These are phyloP conservation scores for Aechmea fasciata DNA, from an alignment of 176 grass and related monocot species.

Conservation along the genomic window DNA sequence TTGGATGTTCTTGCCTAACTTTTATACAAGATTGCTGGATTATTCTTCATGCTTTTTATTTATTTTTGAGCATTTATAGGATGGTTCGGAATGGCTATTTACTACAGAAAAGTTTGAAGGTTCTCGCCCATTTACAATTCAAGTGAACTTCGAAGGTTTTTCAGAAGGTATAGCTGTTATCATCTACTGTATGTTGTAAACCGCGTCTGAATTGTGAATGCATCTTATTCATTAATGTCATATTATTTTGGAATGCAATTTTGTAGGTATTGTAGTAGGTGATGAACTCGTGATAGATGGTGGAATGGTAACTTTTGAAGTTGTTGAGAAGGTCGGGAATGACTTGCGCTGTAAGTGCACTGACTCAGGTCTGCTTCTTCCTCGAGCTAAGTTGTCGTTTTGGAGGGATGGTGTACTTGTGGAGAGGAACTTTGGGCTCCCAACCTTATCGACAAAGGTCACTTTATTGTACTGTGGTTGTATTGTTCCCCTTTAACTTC, in stretches of 20 bases:
- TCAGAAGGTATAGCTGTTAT: slow-evolving; percentile 28
- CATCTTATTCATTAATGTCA: neutral
- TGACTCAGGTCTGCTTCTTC: slow-evolving; percentile 57
- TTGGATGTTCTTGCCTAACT: too few relatives aligned
- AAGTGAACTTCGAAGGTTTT: slow-evolving; percentile 44
- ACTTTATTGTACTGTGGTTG: neutral
- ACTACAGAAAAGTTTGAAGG: slow-evolving; percentile 29
- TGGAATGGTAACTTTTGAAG: slow-evolving; percentile 66
- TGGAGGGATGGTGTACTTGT: slow-evolving; percentile 55
- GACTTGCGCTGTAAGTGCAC: slow-evolving; percentile 50
- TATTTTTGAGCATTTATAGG: slow-evolving; percentile 19
- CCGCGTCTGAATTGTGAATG: neutral
- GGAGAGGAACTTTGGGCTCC: slow-evolving; percentile 52
- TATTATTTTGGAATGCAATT: slow-evolving; percentile 9
- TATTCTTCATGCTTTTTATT: neutral
- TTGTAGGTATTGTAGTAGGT: slow-evolving; percentile 48
- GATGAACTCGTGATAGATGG: slow-evolving; percentile 65
- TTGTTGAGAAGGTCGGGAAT: slow-evolving; percentile 43
- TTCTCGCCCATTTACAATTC: slow-evolving; percentile 35
- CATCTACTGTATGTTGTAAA: neutral
- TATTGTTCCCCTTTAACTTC: neutral
- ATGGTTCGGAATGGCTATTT: slow-evolving; percentile 56
- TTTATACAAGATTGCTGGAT: too few relatives aligned
- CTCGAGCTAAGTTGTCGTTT: slow-evolving; percentile 59
- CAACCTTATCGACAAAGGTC: slow-evolving; percentile 54